These are phyloP conservation scores for Fusarium beomiforme DNA, from an alignment of 2,329 filamentous ascomycete genomes.

Conservation along the genomic window DNA sequence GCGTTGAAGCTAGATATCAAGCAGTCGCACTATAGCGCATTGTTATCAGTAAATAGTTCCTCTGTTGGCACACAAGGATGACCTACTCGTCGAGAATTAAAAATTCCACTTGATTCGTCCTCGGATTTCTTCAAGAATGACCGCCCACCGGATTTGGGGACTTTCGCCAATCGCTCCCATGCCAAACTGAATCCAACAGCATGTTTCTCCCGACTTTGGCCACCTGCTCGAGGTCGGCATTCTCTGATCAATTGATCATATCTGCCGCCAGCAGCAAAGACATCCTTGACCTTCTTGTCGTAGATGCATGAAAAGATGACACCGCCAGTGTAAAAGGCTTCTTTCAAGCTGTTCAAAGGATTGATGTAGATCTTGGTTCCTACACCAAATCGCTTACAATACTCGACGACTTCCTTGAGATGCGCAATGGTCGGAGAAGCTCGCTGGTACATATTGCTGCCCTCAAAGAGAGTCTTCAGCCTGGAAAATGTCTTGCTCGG, in stretches of 20 bases:
- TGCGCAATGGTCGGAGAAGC: conserved; percentile 82
- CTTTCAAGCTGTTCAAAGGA: conserved; percentile 87
- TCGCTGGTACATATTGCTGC: conserved; percentile 75
- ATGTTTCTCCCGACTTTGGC: conserved; percentile 72
- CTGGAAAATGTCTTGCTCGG: conserved; percentile 66
- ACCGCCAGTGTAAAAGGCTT: conserved; percentile 87
- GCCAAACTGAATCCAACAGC: conserved; percentile 93
- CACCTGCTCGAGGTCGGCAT: conserved; percentile 75
- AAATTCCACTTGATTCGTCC: conserved; percentile 67
- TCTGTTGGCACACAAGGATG: neutral
- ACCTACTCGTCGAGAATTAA: conserved; percentile 71
- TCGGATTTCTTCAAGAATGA: conserved; percentile 76
- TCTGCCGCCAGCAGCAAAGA: conserved; percentile 92
- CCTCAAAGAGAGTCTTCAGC: conserved; percentile 69
- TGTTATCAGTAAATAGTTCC: neutral
- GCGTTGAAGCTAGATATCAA: conserved; percentile 89
- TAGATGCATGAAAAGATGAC: conserved; percentile 91
- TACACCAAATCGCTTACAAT: conserved; percentile 79
- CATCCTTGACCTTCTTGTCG: conserved; percentile 83
- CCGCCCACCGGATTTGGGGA: conserved; percentile 65
- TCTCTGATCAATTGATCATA: conserved; percentile 92
- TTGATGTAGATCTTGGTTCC: conserved; percentile 83
- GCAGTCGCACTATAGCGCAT: conserved; percentile 75
- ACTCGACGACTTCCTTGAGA: conserved; percentile 79
- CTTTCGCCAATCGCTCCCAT: conserved; percentile 82